phyloP scores from a whole-genome alignment of 306 rosid species.

The Lotus japonicus region DNA sequence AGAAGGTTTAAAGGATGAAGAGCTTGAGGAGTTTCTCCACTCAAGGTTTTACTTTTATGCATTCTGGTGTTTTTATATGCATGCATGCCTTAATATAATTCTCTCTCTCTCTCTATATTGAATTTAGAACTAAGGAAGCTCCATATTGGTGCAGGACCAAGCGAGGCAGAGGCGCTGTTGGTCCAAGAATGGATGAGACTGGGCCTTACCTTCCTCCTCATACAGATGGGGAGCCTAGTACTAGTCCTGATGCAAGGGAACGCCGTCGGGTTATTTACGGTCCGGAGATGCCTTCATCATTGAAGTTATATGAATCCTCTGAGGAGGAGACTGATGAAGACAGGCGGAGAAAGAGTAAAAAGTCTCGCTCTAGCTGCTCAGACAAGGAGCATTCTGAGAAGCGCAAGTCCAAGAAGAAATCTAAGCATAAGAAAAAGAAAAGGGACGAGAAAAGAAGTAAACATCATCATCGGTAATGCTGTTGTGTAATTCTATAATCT shows the following conservation, averaged over 20 bases:
- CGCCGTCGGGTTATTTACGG: constrained; percentile 37
- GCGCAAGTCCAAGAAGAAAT: constrained; percentile 48
- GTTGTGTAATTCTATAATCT: neutral
- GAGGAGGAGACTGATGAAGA: constrained; percentile 43
- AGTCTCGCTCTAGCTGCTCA: constrained; percentile 28
- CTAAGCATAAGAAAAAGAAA: constrained; percentile 53
- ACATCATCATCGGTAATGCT: constrained; percentile 27
- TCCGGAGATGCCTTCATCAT: constrained; percentile 33
- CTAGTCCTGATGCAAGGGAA: constrained; percentile 25
- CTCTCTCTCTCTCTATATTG: neutral
- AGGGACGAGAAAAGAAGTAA: constrained; percentile 51
- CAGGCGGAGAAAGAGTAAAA: constrained; percentile 43
- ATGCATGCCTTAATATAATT: neutral
- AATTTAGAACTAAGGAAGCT: neutral
- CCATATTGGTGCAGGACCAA: constrained; percentile 52
- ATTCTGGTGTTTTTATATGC: constrained; percentile 2
- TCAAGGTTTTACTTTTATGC: constrained; percentile 40
- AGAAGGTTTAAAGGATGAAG: constrained; percentile 65
- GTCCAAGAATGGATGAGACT: constrained; percentile 94
- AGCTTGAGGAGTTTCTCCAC: constrained; percentile 76
- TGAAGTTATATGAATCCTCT: constrained; percentile 35
- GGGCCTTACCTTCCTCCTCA: constrained; percentile 83
- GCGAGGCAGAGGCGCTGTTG: constrained; percentile 94
- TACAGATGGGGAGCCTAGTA: constrained; percentile 29
- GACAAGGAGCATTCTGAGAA: constrained; percentile 49